A percentile compares a stretch with the other conserved stretches of the same genome.
Evolutionary conservation across 2,329 filamentous ascomycete species (phyloP).

Genomic region (Pseudogymnoascus sp.): DNA sequence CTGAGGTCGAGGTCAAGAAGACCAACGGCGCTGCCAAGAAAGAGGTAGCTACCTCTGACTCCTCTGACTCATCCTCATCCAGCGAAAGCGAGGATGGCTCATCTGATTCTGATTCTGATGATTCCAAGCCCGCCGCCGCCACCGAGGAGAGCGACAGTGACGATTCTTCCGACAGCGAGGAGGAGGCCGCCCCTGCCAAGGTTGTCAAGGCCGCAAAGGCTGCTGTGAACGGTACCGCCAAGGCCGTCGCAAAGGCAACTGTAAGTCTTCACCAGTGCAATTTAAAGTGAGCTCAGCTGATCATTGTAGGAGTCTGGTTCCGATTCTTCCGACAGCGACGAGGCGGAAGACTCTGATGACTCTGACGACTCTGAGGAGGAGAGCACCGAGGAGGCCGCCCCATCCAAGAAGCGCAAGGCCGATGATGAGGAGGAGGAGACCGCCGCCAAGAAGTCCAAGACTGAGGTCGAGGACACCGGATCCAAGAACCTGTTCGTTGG

Average conservation of each 20-base stretch:
- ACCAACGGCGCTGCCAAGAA: constrained; percentile 22
- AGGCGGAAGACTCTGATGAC: constrained; percentile 11
- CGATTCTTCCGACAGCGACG: constrained; percentile 14
- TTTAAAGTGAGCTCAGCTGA: constrained; percentile 13
- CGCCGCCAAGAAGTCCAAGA: constrained; percentile 46
- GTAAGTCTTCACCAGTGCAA: constrained; percentile 18
- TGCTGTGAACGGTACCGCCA: constrained; percentile 24
- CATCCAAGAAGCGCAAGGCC: constrained; percentile 53
- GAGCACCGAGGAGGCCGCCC: constrained; percentile 29
- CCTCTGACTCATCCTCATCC: constrained; percentile 26
- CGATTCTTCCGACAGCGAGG: constrained; percentile 28
- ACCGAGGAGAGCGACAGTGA: constrained; percentile 21
- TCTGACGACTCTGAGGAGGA: constrained; percentile 20
- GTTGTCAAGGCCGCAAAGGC: constrained; percentile 21
- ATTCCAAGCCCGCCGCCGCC: constrained; percentile 21
- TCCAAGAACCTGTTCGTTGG: constrained; percentile 62
- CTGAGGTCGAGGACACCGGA: constrained; percentile 33
- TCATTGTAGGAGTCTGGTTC: constrained; percentile 17
- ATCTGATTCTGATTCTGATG: constrained; percentile 20
- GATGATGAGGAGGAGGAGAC: constrained; percentile 35
- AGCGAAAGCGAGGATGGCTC: constrained; percentile 12
- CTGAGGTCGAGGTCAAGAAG: constrained; percentile 28
- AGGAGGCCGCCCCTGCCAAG: constrained; percentile 21
- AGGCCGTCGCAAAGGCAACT: constrained; percentile 23
- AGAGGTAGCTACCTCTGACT: constrained; percentile 30